Base-by-base conservation (phyloP, 176 grass and related monocot species). In the Bromus sterilis region DNA sequence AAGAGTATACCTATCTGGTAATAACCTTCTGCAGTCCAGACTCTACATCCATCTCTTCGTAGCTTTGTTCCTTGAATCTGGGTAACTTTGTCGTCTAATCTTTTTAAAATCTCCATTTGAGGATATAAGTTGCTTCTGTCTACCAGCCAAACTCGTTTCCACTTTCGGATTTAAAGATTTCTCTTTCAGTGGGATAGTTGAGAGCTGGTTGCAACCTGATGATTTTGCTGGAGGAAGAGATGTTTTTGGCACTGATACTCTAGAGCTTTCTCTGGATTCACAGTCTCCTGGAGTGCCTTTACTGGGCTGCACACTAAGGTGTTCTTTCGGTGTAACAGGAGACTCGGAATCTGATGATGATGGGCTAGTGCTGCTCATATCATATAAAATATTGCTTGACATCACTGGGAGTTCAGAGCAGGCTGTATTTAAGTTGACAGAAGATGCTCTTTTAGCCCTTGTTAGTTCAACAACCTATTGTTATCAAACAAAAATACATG, bases 301-400 rank as follows among this genome's bases (percentile, higher is more conserved):
- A 62, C 42, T 67, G 79, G 53, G 29, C 77, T 57, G 16, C 41
- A 76, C 73, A 33, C 55, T 36, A 85, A 59, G n/a, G 32, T 75
- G 46, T 76, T 80, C 55, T 79, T 86, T 90, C 1, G 21, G 76
- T 56, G 86, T 63, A 30, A 84, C 70, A 64, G 88, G 80, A 82
- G 94, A 98, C 23, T 98, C 95, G 42, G 83, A 77, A 60, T 98
- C 95, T 21, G 95, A 94, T 60, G 94, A 97, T 71, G 91, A 92
- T 57, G 93, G 31, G 74, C 92, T 98, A 60, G 30, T 87, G 48
- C 88, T 89, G 60, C 88, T 93, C 88, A 93, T 92, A 79, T 98
- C 92, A 78, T 90, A 98, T 33, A 94, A 83, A 81, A 93, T 71
- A 86, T 98, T 98, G 71, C 87, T 91, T 78, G 93, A 74, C 92